phyloP scores from a whole-genome alignment of 208 protist genomes.

The Endotrypanum monterogeii region DNA sequence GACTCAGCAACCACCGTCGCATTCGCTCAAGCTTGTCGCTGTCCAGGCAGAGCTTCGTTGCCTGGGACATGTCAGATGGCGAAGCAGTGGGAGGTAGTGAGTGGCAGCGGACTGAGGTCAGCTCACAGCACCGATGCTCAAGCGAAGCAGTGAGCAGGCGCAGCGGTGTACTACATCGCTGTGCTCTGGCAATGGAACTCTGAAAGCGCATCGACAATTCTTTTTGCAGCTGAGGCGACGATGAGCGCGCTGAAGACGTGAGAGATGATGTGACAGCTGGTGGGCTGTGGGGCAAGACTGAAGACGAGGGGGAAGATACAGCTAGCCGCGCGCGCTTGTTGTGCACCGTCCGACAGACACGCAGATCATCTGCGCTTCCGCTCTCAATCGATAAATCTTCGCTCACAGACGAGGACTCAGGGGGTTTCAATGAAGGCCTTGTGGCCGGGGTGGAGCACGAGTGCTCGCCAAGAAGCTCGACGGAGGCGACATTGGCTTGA shows the following conservation, averaged over 20 bases:
- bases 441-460: not conserved
- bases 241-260: not conserved
- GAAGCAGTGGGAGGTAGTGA: not conserved
- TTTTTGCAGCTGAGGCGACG: not conserved
- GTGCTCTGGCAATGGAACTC: not conserved
- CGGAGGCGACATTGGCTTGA: not conserved
- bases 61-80: not conserved
- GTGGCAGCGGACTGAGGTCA: not conserved
- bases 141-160: constrained; percentile 10
- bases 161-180: constrained; percentile 8
- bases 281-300: not conserved
- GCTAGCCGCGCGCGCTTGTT: not conserved
- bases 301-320: not conserved
- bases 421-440: not conserved
- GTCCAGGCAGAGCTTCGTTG: not conserved
- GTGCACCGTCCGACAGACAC: not conserved
- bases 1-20: not conserved
- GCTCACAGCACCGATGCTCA: constrained; percentile 9
- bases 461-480: not conserved
- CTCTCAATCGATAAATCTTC: not conserved
- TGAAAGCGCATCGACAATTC: not conserved
- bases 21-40: constrained; percentile 1
- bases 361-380: not conserved
- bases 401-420: not conserved
- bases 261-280: not conserved